Conservation (phyloP, 495 filamentous ascomycete genomes). For the Penicillium angulare region DNA sequence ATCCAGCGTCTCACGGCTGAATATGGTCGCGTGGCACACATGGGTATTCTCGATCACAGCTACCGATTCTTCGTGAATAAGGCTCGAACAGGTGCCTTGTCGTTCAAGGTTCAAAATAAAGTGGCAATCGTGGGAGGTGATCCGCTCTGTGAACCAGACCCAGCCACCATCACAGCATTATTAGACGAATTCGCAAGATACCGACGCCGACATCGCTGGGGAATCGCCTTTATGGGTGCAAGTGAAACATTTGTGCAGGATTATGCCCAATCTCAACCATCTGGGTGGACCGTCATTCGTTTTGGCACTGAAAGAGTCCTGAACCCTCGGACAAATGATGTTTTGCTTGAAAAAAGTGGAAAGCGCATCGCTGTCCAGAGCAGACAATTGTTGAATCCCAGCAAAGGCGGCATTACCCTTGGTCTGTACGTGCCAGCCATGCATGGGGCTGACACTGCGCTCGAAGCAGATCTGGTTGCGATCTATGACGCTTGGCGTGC, state of each 20-base stretch:
- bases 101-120: constrained; percentile 37
- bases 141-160: constrained; percentile 30
- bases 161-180: constrained; percentile 18
- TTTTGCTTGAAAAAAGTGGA: constrained; percentile 34
- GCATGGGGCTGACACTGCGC: constrained; percentile 20
- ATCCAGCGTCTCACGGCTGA: constrained; percentile 28
- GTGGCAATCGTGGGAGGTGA: constrained; percentile 41
- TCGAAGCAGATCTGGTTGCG: constrained; percentile 30
- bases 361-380: constrained; percentile 40
- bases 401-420: constrained; percentile 33
- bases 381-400: constrained; percentile 32
- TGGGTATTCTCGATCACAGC: constrained; percentile 45
- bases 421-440: constrained; percentile 34
- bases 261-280: constrained; percentile 17
- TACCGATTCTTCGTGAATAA: constrained; percentile 43
- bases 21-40: constrained; percentile 42
- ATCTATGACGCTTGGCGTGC: constrained; percentile 43
- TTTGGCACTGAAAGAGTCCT: constrained; percentile 43
- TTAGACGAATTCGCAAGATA: constrained; percentile 39
- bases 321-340: constrained; percentile 40
- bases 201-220: constrained; percentile 23
- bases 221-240: constrained; percentile 40
- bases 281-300: constrained; percentile 36
- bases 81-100: constrained; percentile 32
- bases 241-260: constrained; percentile 26